Conservation (phyloP, 495 filamentous ascomycete genomes). For the Umbilicaria muhlenbergii region DNA sequence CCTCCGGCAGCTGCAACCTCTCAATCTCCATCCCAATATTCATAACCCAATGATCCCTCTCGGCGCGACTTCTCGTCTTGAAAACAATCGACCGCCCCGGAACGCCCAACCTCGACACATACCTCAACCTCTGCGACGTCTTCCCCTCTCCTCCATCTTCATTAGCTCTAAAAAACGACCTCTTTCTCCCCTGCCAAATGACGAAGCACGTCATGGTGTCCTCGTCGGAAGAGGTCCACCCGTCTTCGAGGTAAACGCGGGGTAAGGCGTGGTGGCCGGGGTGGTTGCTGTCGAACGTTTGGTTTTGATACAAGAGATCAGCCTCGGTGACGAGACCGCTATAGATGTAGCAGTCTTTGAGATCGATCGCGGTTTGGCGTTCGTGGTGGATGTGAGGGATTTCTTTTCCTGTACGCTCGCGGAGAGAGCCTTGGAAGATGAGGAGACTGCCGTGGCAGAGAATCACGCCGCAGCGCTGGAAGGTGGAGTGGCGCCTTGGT, state of each 20-base stretch:
- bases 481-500: constrained; percentile 46
- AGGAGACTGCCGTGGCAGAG: constrained; percentile 47
- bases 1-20: constrained; percentile 40
- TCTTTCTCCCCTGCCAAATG: constrained; percentile 49
- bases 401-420: constrained; percentile 38
- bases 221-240: constrained; percentile 52
- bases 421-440: constrained; percentile 45
- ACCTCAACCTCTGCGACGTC: constrained; percentile 26
- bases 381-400: constrained; percentile 49
- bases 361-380: constrained; percentile 39
- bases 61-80: constrained; percentile 51
- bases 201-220: constrained; percentile 61
- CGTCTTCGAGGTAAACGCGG: constrained; percentile 46
- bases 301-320: constrained; percentile 53
- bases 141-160: constrained; percentile 29
- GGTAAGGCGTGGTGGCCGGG: constrained; percentile 51
- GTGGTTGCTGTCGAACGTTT: constrained; percentile 51
- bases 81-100: constrained; percentile 56
- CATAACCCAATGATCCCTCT: constrained; percentile 65
- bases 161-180: constrained; percentile 40
- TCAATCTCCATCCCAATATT: constrained; percentile 62
- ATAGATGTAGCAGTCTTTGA: constrained; percentile 60
- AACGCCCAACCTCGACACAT: constrained; percentile 41
- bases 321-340: constrained; percentile 49
- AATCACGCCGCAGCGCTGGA: constrained; percentile 46